A percentile compares a stretch with the other conserved stretches of the same genome.
These are phyloP conservation scores for Luvunga scandens DNA, from an alignment of 345 rosid species.

Conservation along the genomic window DNA sequence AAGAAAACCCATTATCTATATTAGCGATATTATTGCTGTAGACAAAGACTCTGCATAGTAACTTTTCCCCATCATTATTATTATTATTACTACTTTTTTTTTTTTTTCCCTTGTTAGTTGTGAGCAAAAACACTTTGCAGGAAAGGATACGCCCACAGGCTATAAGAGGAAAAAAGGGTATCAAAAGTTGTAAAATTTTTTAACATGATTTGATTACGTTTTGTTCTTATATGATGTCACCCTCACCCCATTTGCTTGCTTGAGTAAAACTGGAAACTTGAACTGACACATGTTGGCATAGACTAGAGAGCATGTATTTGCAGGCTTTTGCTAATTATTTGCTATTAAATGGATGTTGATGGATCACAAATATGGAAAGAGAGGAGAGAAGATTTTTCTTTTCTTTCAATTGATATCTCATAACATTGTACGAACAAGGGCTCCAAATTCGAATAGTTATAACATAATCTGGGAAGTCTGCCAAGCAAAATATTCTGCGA, in stretches of 20 bases:
- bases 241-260: conserved; percentile 14
- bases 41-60: conserved; percentile 4
- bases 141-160: not conserved
- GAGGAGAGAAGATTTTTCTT: not conserved
- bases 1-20: conserved; percentile 1
- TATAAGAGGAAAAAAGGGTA: conserved; percentile 14
- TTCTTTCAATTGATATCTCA: too few relatives aligned
- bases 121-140: not conserved
- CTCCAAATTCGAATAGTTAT: too few relatives aligned
- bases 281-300: conserved; percentile 1
- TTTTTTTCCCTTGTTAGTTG: not conserved
- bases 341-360: conserved; percentile 32
- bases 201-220: conserved; percentile 17
- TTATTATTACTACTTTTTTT: not conserved
- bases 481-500: too few relatives aligned
- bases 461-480: too few relatives aligned
- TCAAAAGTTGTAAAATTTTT: conserved; percentile 16
- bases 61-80: not conserved
- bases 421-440: too few relatives aligned
- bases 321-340: not conserved
- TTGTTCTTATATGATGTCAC: conserved; percentile 21
- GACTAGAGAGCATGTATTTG: not conserved
- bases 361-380: not conserved
- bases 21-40: not conserved
- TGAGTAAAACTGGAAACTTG: conserved; percentile 16